phyloP scores from a whole-genome alignment of 805 yeast species.

The Kluyveromyces siamensis region DNA sequence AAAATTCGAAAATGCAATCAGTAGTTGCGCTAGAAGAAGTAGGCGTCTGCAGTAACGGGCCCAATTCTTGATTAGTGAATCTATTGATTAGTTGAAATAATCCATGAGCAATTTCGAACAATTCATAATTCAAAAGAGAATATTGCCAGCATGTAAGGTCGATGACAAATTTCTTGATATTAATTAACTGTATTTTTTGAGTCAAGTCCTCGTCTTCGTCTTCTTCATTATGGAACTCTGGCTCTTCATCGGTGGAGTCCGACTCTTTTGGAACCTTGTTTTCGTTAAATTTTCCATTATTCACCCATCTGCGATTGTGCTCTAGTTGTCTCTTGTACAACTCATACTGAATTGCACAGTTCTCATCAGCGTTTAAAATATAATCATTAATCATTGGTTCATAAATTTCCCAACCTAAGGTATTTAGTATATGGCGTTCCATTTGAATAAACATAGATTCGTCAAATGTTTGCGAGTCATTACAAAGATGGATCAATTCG shows the following conservation, averaged over 20 bases:
- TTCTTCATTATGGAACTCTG: conserved; percentile 7
- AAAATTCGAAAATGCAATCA: conserved; percentile 16
- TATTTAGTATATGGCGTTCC: conserved; percentile 67
- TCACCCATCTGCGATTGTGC: conserved; percentile 16
- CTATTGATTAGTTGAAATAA: conserved; percentile 23
- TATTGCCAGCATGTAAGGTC: conserved; percentile 41
- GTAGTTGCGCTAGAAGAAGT: conserved; percentile 14
- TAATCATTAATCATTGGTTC: conserved; percentile 53
- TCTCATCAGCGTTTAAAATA: conserved; percentile 34
- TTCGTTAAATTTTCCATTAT: conserved; percentile 4
- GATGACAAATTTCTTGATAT: conserved; percentile 40
- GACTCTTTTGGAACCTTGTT: conserved; percentile 17
- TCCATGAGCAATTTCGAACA: conserved; percentile 25
- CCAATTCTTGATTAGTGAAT: conserved; percentile 24
- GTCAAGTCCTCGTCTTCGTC: conserved; percentile 25
- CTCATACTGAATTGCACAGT: conserved; percentile 34
- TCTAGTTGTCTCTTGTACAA: conserved; percentile 25
- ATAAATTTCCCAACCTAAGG: conserved; percentile 62
- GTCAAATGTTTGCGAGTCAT: conserved; percentile 49
- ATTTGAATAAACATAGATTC: conserved; percentile 58
- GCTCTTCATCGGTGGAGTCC: conserved; percentile 21
- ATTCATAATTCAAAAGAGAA: conserved; percentile 30
- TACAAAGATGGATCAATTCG: conserved; percentile 67
- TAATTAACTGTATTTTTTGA: conserved; percentile 32
- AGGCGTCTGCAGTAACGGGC: conserved; percentile 23